Evolutionary conservation across 495 filamentous ascomycete genomes (phyloP).

Genomic region (Chaetomium fimeti): DNA sequence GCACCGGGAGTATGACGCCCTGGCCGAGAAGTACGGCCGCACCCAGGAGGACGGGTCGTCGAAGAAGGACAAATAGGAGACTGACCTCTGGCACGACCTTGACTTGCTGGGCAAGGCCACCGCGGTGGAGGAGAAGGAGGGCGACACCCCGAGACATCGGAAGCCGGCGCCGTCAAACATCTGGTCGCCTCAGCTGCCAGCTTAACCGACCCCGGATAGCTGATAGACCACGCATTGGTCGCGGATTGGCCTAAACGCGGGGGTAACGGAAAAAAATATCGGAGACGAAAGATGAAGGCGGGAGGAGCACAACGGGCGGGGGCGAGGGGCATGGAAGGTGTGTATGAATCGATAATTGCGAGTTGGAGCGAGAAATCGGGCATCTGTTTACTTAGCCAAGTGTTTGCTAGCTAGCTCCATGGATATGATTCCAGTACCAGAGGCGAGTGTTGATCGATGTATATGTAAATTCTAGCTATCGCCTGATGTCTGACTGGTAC

Average conservation of each 20-base stretch:
- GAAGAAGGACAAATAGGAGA: conserved; percentile 66
- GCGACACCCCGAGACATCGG: conserved; percentile 3
- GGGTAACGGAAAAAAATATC: not conserved
- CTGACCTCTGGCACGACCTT: conserved; percentile 17
- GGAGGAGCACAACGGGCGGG: not conserved
- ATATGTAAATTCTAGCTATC: not conserved
- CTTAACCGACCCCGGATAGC: not conserved
- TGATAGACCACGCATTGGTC: not conserved
- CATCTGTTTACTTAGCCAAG: conserved; percentile 1
- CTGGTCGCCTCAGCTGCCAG: conserved; percentile 9
- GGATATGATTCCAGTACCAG: not conserved
- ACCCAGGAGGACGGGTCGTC: conserved; percentile 53
- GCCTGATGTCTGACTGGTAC: conserved; percentile 1
- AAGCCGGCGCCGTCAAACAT: not conserved
- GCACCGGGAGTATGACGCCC: conserved; percentile 72
- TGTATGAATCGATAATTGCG: not conserved
- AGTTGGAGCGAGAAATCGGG: not conserved
- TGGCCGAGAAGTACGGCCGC: conserved; percentile 74
- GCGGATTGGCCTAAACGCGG: not conserved
- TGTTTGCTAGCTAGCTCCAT: not conserved
- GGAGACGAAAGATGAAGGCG: not conserved
- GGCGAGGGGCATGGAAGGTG: not conserved
- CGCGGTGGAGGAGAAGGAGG: conserved; percentile 2
- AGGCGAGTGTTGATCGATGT: not conserved
- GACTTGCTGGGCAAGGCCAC: not conserved